A percentile compares a stretch with the other conserved stretches of the same genome.
These are phyloP conservation scores for Choiromyces venosus DNA, from an alignment of 495 filamentous ascomycete genomes.

Conservation along the genomic window DNA sequence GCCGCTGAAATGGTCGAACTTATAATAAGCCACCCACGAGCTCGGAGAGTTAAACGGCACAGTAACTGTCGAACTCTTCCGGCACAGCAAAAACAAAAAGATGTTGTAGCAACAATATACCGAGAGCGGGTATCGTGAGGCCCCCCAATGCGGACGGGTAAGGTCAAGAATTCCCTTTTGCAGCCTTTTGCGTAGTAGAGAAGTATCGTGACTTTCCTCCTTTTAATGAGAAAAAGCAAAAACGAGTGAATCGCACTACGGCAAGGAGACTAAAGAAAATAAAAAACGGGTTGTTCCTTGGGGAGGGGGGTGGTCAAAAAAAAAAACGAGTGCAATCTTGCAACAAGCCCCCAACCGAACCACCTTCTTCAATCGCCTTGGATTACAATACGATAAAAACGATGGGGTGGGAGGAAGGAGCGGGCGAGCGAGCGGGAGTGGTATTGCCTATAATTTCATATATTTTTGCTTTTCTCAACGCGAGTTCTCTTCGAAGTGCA, in stretches of 20 bases:
- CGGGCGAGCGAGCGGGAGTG: background rate
- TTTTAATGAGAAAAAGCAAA: background rate
- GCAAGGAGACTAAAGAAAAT: background rate
- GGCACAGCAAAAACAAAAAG: background rate
- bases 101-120: background rate
- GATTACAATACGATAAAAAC: background rate
- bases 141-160: background rate
- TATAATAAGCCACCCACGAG: background rate
- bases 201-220: background rate
- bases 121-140: background rate
- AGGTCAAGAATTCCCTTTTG: background rate
- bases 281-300: background rate
- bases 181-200: background rate
- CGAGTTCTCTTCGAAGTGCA: background rate
- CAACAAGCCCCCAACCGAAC: background rate
- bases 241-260: background rate
- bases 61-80: background rate
- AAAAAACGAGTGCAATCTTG: background rate
- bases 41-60: background rate
- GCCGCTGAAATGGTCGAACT: background rate
- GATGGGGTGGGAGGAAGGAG: background rate
- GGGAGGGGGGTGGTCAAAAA: background rate
- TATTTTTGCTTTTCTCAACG: background rate
- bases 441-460: background rate
- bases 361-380: background rate